Conservation (phyloP, 306 rosid species). For the Geum urbanum region DNA sequence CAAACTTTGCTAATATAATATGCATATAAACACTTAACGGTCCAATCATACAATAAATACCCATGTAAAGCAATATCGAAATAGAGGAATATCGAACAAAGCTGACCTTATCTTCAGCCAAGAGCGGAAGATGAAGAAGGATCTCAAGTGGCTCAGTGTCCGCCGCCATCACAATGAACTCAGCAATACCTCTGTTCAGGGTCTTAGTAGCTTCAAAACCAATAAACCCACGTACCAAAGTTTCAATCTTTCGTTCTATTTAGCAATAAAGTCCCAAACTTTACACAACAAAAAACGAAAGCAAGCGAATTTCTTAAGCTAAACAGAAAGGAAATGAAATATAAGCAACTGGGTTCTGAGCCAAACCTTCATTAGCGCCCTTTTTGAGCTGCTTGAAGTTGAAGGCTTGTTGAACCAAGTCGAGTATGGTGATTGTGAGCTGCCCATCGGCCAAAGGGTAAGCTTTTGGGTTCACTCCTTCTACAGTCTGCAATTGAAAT, state of each 20-base stretch:
- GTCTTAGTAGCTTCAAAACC: conserved; percentile 84
- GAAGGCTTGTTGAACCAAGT: conserved; percentile 87
- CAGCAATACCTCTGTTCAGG: conserved; percentile 79
- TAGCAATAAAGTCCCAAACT: not conserved
- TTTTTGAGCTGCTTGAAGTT: conserved; percentile 91
- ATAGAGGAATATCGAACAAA: not conserved
- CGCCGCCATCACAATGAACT: conserved; percentile 86
- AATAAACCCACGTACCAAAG: not conserved
- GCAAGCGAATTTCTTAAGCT: no score
- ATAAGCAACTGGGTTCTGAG: not conserved
- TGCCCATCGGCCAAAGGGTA: conserved; percentile 88
- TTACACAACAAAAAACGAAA: not conserved
- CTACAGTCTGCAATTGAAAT: conserved; percentile 55
- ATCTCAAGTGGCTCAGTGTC: conserved; percentile 90
- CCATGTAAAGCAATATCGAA: not conserved
- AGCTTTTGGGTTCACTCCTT: conserved; percentile 76
- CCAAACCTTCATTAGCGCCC: conserved; percentile 85
- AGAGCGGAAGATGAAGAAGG: conserved; percentile 81
- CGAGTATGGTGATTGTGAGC: conserved; percentile 65
- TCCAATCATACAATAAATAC: not conserved
- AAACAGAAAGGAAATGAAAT: no score
- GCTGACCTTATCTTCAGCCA: conserved; percentile 84
- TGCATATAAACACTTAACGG: no score
- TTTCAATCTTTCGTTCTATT: not conserved
- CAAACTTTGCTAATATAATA: no score